Percentiles rank a stretch among this genome's conserved stretches.
These are phyloP conservation scores for Lipomyces japonicus DNA, from an alignment of 805 yeast genomes.

Conservation along the genomic window DNA sequence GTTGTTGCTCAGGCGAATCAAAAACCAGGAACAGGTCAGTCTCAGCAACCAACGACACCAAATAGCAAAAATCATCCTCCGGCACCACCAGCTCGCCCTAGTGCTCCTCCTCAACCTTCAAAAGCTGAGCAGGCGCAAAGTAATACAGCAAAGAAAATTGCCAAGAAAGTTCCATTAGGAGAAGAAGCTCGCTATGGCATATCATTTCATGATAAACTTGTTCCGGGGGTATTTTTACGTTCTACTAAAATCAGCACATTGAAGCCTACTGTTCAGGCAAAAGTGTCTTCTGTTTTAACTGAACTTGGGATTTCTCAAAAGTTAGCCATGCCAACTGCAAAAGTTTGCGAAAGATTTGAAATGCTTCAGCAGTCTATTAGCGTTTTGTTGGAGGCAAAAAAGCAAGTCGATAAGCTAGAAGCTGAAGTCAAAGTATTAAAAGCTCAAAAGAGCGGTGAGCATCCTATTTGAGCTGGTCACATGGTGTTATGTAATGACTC, in stretches of 20 bases:
- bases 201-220: conserved; percentile 53
- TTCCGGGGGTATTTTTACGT: conserved; percentile 76
- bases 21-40: neutral
- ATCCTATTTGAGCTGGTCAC: neutral
- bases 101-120: conserved; percentile 5
- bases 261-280: conserved; percentile 70
- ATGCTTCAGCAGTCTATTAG: conserved; percentile 65
- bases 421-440: conserved; percentile 59
- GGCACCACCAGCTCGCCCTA: conserved; percentile 3
- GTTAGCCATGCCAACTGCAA: conserved; percentile 79
- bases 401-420: conserved; percentile 80
- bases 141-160: conserved; percentile 19
- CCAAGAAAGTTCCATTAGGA: conserved; percentile 21
- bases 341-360: conserved; percentile 73
- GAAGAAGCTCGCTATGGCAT: conserved; percentile 77
- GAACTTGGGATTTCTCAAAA: conserved; percentile 76
- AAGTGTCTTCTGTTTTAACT: conserved; percentile 57
- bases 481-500: neutral
- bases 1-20: conserved; percentile 19
- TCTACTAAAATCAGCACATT: conserved; percentile 73
- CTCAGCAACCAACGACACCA: neutral
- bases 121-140: conserved; percentile 21
- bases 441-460: conserved; percentile 12
- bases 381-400: conserved; percentile 74
- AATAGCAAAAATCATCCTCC: neutral